A percentile compares a stretch with the other conserved stretches of the same genome.
These are phyloP conservation scores for Euryodendron excelsum DNA, from an alignment of 148 eudicot genomes.

Conservation along the genomic window DNA sequence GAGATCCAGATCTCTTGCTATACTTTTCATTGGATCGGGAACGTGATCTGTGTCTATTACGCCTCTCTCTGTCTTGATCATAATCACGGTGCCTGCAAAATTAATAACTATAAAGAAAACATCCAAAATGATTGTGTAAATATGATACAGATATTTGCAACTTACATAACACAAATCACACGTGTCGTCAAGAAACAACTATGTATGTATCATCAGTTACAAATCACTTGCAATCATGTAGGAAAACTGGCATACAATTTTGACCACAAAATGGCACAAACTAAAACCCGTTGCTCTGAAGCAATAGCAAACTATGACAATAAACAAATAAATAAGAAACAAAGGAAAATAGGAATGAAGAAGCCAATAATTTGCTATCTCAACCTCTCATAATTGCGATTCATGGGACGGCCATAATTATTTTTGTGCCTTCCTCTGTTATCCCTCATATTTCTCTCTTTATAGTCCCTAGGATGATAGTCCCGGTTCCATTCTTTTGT, in stretches of 20 bases:
- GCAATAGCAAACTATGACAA: neutral
- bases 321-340: neutral
- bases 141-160: neutral
- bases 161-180: neutral
- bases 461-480: slow-evolving; percentile 42
- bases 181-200: slow-evolving; percentile 4
- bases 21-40: slow-evolving; percentile 40
- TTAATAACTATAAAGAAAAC: neutral
- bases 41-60: slow-evolving; percentile 55
- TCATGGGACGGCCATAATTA: slow-evolving; percentile 35
- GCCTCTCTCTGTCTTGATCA: slow-evolving; percentile 50
- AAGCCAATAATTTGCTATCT: neutral
- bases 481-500: slow-evolving; percentile 43
- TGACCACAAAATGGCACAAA: neutral
- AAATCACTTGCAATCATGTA: neutral
- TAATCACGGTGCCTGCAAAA: slow-evolving; percentile 49
- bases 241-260: neutral
- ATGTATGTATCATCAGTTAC: neutral
- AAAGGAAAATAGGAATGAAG: neutral
- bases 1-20: slow-evolving; percentile 41
- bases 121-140: neutral
- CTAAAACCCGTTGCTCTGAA: neutral
- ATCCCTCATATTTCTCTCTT: slow-evolving; percentile 47
- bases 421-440: slow-evolving; percentile 51
- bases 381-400: slow-evolving; percentile 59